A percentile compares a stretch with the other conserved stretches of the same genome.
These are phyloP conservation scores for Colletotrichum eleusines DNA, from an alignment of 2,329 filamentous ascomycete species.

Conservation along the genomic window DNA sequence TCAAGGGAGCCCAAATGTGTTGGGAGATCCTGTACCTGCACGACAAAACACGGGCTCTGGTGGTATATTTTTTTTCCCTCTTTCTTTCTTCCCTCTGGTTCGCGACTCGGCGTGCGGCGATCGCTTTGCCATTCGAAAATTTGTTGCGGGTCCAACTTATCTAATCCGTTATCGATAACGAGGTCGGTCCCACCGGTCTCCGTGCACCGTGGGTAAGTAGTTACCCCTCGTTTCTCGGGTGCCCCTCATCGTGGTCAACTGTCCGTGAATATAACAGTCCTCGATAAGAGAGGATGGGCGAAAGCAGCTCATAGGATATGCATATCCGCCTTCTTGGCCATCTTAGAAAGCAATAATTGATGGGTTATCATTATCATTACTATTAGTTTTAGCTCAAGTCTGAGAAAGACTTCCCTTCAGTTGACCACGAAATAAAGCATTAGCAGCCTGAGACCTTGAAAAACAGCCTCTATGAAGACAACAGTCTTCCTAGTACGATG, in stretches of 20 bases:
- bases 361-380: background rate
- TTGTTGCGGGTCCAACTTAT: slow-evolving; percentile 33
- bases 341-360: no score
- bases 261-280: background rate
- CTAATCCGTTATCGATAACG: slow-evolving; percentile 36
- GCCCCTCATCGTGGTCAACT: slow-evolving; percentile 3
- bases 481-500: background rate
- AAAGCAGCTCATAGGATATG: background rate
- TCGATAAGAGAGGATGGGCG: background rate
- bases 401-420: background rate
- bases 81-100: slow-evolving; percentile 1
- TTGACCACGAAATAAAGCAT: background rate
- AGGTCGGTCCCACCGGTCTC: background rate
- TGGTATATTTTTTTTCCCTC: slow-evolving; percentile 16
- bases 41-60: slow-evolving; percentile 7
- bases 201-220: background rate
- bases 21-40: slow-evolving; percentile 27
- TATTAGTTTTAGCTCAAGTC: background rate
- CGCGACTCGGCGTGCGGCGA: slow-evolving; percentile 33
- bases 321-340: no score
- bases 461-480: background rate
- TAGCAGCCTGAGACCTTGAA: background rate
- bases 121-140: slow-evolving; percentile 26
- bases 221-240: slow-evolving; percentile 5
- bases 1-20: slow-evolving; percentile 19